Evolutionary conservation across 2,329 filamentous ascomycete species (phyloP).

Genomic region (Hypoxylon sp.): DNA sequence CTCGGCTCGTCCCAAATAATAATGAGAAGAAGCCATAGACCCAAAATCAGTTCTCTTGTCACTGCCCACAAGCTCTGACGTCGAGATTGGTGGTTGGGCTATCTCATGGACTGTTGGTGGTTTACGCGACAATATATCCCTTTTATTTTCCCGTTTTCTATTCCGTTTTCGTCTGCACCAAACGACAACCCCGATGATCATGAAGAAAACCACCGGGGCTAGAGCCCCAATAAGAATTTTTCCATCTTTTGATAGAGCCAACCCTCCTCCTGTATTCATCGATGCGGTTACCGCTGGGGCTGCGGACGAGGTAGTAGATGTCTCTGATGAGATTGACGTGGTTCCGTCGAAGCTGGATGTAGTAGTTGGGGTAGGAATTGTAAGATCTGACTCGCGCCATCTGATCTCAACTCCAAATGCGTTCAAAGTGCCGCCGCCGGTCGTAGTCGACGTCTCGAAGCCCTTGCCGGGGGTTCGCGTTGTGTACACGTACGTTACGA

Average conservation of each 20-base stretch:
- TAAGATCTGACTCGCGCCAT: background rate
- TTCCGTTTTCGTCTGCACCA: no score
- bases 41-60: background rate
- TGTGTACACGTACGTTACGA: slow-evolving; percentile 6
- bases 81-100: background rate
- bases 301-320: no score
- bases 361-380: background rate
- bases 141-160: no score
- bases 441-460: background rate
- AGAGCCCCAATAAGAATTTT: no score
- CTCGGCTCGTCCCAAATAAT: background rate
- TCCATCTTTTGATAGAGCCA: no score
- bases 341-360: background rate
- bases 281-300: no score
- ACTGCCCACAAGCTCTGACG: background rate
- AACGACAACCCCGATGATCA: no score
- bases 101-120: background rate
- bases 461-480: background rate
- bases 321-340: no score
- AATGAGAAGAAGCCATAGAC: background rate
- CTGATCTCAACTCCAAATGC: slow-evolving; percentile 2
- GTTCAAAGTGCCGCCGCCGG: background rate
- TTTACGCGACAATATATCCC: no score
- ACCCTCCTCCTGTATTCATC: no score
- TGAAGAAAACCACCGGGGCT: no score